These are phyloP conservation scores for Chaetomiaceae sp. DNA, from an alignment of 2,329 filamentous ascomycete genomes.

Conservation along the genomic window DNA sequence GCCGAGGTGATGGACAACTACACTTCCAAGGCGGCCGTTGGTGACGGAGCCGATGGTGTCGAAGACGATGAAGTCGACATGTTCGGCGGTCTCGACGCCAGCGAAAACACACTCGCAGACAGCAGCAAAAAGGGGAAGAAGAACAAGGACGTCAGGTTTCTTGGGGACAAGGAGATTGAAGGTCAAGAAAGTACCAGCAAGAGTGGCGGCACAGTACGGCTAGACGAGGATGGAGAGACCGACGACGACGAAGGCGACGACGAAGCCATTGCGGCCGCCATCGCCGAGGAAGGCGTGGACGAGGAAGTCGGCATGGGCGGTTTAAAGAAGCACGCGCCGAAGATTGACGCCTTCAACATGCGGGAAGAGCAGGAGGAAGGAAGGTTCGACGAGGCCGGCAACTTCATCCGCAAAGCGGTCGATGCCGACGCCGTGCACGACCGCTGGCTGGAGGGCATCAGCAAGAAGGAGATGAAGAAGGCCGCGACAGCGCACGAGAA, in stretches of 20 bases:
- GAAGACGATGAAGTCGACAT: conserved; percentile 71
- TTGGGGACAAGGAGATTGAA: conserved; percentile 60
- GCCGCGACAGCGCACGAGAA: conserved; percentile 84
- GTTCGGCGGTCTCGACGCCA: conserved; percentile 64
- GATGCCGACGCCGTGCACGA: conserved; percentile 91
- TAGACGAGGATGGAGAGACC: conserved; percentile 48
- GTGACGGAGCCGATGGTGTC: conserved; percentile 35
- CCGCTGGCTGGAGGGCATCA: conserved; percentile 84
- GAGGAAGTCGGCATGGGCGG: conserved; percentile 86
- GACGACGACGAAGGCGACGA: conserved; percentile 51
- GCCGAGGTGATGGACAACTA: conserved; percentile 51
- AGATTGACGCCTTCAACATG: conserved; percentile 96
- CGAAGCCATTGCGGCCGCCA: conserved; percentile 67
- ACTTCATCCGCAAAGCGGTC: conserved; percentile 80
- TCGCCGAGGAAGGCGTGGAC: conserved; percentile 70
- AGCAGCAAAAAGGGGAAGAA: conserved; percentile 45
- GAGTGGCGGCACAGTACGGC: conserved; percentile 63
- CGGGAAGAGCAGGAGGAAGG: conserved; percentile 85
- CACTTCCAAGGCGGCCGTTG: conserved; percentile 32
- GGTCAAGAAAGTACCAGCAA: conserved; percentile 72
- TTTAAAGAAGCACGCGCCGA: conserved; percentile 87
- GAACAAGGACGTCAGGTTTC: conserved; percentile 55
- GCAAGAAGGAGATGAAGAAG: conserved; percentile 86
- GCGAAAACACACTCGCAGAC: conserved; percentile 37
- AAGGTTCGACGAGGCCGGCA: conserved; percentile 82